phyloP scores from a whole-genome alignment of 495 filamentous ascomycete species.

The Cercophora newfieldiana region DNA sequence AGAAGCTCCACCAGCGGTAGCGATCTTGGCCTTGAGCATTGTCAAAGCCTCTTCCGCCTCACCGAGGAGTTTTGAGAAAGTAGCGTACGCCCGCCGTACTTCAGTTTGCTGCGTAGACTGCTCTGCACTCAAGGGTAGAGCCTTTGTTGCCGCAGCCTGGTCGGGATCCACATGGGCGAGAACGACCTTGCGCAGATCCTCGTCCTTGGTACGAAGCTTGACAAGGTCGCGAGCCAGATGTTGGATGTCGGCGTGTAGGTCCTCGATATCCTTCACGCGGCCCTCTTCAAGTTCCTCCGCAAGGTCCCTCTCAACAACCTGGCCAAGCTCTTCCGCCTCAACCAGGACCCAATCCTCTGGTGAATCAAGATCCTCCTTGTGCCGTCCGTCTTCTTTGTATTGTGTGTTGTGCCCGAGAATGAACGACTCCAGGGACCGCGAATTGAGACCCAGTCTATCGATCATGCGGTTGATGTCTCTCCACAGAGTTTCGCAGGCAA shows the following conservation, averaged over 20 bases:
- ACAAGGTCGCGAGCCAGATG: slow-evolving; percentile 63
- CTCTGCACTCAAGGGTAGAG: slow-evolving; percentile 77
- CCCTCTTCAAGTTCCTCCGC: slow-evolving; percentile 60
- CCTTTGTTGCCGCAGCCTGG: slow-evolving; percentile 55
- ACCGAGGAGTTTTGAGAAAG: slow-evolving; percentile 69
- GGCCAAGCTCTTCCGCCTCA: slow-evolving; percentile 65
- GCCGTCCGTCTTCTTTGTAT: slow-evolving; percentile 49
- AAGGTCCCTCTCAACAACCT: slow-evolving; percentile 57
- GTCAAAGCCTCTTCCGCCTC: slow-evolving; percentile 81
- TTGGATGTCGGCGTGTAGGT: slow-evolving; percentile 60
- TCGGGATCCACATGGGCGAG: slow-evolving; percentile 63
- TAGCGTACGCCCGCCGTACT: slow-evolving; percentile 66
- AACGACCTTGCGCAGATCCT: slow-evolving; percentile 71
- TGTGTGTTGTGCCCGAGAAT: slow-evolving; percentile 61
- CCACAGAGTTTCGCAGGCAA: slow-evolving; percentile 71
- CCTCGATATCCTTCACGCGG: slow-evolving; percentile 61
- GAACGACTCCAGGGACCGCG: slow-evolving; percentile 71
- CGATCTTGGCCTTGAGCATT: slow-evolving; percentile 76
- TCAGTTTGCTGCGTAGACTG: slow-evolving; percentile 80
- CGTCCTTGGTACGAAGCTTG: slow-evolving; percentile 67
- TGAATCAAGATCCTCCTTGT: slow-evolving; percentile 60
- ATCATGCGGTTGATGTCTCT: slow-evolving; percentile 96
- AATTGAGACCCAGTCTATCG: slow-evolving; percentile 86
- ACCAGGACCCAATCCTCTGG: slow-evolving; percentile 66
- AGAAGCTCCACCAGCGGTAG: slow-evolving; percentile 50